A percentile compares a stretch with the other conserved stretches of the same genome.
These are phyloP conservation scores for Arthrobotrys sphaeroides DNA, from an alignment of 2,329 filamentous ascomycete genomes.

Conservation along the genomic window DNA sequence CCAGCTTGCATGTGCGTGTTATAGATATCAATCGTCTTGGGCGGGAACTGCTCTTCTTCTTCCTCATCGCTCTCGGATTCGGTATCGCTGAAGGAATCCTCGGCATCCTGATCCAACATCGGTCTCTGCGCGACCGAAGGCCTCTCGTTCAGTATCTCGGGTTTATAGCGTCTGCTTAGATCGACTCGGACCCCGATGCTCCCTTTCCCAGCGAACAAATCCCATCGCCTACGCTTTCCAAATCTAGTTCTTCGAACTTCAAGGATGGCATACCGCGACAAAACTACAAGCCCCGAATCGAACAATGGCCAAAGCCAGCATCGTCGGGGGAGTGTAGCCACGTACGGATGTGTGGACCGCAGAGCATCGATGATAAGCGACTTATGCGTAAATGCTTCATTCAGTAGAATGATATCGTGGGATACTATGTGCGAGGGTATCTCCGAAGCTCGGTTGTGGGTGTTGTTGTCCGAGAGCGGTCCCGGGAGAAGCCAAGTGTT, in stretches of 20 bases:
- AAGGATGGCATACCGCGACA: conserved; percentile 46
- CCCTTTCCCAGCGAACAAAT: conserved; percentile 47
- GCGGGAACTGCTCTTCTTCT: conserved; percentile 23
- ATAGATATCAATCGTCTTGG: conserved; percentile 50
- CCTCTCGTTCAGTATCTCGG: background rate
- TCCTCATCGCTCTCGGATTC: conserved; percentile 1
- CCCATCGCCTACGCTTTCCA: conserved; percentile 38
- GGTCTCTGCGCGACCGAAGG: conserved; percentile 15
- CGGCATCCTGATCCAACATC: conserved; percentile 10
- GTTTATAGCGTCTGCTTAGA: conserved; percentile 34
- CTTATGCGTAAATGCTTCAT: conserved; percentile 44
- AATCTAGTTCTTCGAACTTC: conserved; percentile 41
- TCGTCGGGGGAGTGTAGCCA: conserved; percentile 43
- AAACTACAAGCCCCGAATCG: conserved; percentile 42
- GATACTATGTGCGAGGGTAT: conserved; percentile 34
- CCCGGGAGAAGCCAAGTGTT: conserved; percentile 50
- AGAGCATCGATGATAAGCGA: conserved; percentile 44
- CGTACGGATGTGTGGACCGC: conserved; percentile 35
- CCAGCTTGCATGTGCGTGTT: conserved; percentile 51
- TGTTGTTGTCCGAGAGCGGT: conserved; percentile 45
- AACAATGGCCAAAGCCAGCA: conserved; percentile 52
- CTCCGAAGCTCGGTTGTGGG: conserved; percentile 35
- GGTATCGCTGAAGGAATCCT: conserved; percentile 2
- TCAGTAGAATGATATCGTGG: conserved; percentile 48
- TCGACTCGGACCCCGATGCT: conserved; percentile 38